Evolutionary conservation across 495 filamentous ascomycete genomes (phyloP).

Genomic region (Glutinoglossum americanum): DNA sequence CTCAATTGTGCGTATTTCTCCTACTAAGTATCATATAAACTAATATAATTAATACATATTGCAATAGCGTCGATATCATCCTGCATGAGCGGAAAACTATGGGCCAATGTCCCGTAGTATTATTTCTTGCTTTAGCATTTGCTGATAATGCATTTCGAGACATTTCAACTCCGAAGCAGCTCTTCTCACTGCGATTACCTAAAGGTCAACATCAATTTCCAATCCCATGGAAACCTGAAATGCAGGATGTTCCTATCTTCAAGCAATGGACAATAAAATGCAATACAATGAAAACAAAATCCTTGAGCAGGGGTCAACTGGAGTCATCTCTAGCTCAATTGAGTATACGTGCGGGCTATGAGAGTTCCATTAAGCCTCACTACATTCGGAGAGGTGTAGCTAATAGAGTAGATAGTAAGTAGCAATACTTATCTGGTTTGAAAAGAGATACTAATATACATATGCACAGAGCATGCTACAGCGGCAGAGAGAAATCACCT

Average conservation of each 20-base stretch:
- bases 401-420: not conserved
- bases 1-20: not conserved
- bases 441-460: not conserved
- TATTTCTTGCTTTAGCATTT: not conserved
- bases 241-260: not conserved
- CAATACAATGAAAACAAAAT: not conserved
- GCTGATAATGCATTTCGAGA: not conserved
- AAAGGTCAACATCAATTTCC: not conserved
- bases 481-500: not conserved
- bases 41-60: not conserved
- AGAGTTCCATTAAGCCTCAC: not conserved
- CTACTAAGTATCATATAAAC: not conserved
- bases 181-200: not conserved
- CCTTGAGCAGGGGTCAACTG: not conserved
- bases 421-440: not conserved
- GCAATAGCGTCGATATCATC: not conserved
- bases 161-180: not conserved
- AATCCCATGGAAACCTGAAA: not conserved
- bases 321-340: not conserved
- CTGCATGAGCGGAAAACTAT: not conserved
- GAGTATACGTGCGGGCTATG: not conserved
- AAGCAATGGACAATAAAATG: not conserved
- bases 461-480: not conserved
- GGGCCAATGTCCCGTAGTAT: not conserved
- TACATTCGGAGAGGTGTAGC: not conserved